A percentile compares a stretch with the other conserved stretches of the same genome.
Conservation (phyloP, 176 grass and related monocot genomes). For the Olyra latifolia region DNA sequence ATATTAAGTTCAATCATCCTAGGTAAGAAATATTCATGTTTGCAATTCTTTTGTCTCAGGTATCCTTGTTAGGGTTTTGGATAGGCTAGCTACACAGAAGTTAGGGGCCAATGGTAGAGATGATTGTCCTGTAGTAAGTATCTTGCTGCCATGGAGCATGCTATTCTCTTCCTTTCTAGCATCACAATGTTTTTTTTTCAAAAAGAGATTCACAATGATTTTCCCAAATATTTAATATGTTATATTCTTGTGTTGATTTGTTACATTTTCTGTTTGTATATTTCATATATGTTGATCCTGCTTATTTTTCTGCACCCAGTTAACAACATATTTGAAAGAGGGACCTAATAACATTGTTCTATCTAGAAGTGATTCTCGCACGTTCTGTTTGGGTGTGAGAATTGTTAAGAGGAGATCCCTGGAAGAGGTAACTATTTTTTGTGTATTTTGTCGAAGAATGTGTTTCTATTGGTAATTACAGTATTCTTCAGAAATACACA, state of each 20-base stretch:
- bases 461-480: constrained; percentile 3
- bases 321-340: constrained; percentile 51
- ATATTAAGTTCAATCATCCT: constrained; percentile 18
- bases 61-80: constrained; percentile 54
- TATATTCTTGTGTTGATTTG: too few species aligned
- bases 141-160: constrained; percentile 31
- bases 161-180: constrained; percentile 12
- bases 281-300: not conserved
- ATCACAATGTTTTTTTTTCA: not conserved
- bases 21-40: constrained; percentile 23
- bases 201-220: too few species aligned
- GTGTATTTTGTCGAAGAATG: not conserved
- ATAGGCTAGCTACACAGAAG: constrained; percentile 45
- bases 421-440: constrained; percentile 48
- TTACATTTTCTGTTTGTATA: constrained; percentile 9
- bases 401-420: constrained; percentile 61
- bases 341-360: constrained; percentile 64
- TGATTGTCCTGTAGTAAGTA: constrained; percentile 70
- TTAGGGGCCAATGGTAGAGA: constrained; percentile 77
- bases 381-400: constrained; percentile 79
- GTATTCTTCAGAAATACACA: not conserved
- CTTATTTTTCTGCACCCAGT: constrained; percentile 36
- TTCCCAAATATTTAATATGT: not conserved
- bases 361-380: constrained; percentile 54
- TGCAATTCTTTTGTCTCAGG: constrained; percentile 42